These are phyloP conservation scores for Mucor circinelloides DNA, from an alignment of 371 early-diverging fungal genomes.

Conservation along the genomic window DNA sequence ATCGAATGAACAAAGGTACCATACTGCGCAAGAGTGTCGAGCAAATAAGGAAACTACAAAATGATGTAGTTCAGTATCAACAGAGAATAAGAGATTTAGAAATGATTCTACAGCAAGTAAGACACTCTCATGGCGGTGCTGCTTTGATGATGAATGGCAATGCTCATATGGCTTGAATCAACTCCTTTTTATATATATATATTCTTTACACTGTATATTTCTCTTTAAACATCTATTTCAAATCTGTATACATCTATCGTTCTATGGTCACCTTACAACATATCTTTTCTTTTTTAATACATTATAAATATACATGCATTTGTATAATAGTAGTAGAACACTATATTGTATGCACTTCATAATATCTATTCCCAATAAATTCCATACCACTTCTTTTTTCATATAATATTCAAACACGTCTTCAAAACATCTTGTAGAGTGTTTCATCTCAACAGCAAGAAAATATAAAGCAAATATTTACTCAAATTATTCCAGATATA, in stretches of 20 bases:
- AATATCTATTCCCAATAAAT: neutral
- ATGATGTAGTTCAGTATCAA: slow-evolving; percentile 59
- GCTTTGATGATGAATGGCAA: neutral
- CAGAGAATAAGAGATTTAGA: slow-evolving; percentile 76
- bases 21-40: slow-evolving; percentile 90
- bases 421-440: neutral
- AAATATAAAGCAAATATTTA: neutral
- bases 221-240: neutral
- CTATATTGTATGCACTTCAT: neutral
- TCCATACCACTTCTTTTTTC: neutral
- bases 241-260: neutral
- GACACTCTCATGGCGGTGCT: slow-evolving; percentile 2
- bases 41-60: slow-evolving; percentile 78
- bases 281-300: neutral
- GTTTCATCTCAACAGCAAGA: neutral
- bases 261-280: too few species aligned
- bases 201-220: neutral
- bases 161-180: neutral
- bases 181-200: neutral
- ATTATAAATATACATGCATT: neutral
- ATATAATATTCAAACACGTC: too few species aligned
- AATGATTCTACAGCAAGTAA: slow-evolving; percentile 30
- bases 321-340: neutral
- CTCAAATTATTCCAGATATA: neutral
- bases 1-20: slow-evolving; percentile 82